Percentiles rank a stretch among this genome's conserved stretches.
These are phyloP conservation scores for Lantana camara DNA, from an alignment of 257 asterid species.

Conservation along the genomic window DNA sequence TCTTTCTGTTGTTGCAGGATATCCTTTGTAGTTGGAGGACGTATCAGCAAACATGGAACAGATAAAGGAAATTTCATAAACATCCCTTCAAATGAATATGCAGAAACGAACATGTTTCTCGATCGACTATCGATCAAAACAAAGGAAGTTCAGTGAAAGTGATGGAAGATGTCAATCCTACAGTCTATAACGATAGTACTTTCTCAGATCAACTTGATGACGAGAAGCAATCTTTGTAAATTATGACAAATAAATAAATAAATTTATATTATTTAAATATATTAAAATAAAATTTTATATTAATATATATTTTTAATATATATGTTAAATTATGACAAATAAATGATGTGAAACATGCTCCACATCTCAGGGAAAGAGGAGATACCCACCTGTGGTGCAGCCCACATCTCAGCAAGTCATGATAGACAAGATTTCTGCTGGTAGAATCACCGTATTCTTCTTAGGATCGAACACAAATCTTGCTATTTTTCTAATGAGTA, in stretches of 20 bases:
- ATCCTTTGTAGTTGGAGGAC: slow-evolving; percentile 79
- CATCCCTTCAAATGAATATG: slow-evolving; percentile 55
- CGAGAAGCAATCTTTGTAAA: no score
- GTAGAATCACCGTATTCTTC: slow-evolving; percentile 65
- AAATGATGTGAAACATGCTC: no score
- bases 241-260: no score
- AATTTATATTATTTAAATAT: no score
- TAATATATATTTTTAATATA: no score
- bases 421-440: slow-evolving; percentile 63
- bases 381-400: slow-evolving; percentile 69
- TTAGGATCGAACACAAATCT: slow-evolving; percentile 66
- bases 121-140: slow-evolving; percentile 75
- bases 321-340: no score
- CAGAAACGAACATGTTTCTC: slow-evolving; percentile 81
- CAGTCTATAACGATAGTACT: no score
- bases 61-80: slow-evolving; percentile 68
- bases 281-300: no score
- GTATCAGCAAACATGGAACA: slow-evolving; percentile 30
- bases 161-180: no score
- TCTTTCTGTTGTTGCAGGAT: slow-evolving; percentile 46
- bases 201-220: no score
- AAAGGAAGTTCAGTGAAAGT: no score
- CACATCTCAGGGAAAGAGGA: slow-evolving; percentile 81
- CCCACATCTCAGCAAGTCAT: slow-evolving; percentile 82
- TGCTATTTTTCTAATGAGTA: slow-evolving; percentile 67